Percentiles rank a stretch among this genome's conserved stretches.
Evolutionary conservation across 2,329 filamentous ascomycete species (phyloP).

Genomic region (Septoria petroselini): DNA sequence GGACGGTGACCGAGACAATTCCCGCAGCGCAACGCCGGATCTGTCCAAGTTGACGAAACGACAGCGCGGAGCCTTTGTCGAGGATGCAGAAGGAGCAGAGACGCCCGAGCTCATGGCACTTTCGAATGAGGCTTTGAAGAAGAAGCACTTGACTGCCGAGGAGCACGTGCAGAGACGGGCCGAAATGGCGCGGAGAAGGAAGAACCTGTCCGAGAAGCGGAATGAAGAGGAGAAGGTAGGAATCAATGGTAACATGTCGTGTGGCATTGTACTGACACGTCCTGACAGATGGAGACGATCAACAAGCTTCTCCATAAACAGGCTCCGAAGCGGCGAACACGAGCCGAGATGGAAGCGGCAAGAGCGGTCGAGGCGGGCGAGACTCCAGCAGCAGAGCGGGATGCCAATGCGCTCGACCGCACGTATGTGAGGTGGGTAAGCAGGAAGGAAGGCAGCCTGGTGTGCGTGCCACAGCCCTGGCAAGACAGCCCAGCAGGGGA

Average conservation of each 20-base stretch:
- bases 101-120: slow-evolving; percentile 45
- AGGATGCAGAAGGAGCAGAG: slow-evolving; percentile 35
- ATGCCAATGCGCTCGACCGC: slow-evolving; percentile 43
- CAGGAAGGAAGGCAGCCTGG: slow-evolving; percentile 39
- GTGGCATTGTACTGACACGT: slow-evolving; percentile 2
- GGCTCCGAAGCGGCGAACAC: slow-evolving; percentile 62
- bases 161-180: slow-evolving; percentile 70
- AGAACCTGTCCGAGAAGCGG: slow-evolving; percentile 73
- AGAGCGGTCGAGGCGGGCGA: slow-evolving; percentile 45
- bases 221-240: slow-evolving; percentile 72
- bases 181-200: slow-evolving; percentile 70
- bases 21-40: slow-evolving; percentile 59
- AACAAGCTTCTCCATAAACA: slow-evolving; percentile 86
- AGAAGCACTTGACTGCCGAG: slow-evolving; percentile 69
- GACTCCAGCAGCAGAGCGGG: slow-evolving; percentile 47
- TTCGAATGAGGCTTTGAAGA: slow-evolving; percentile 67
- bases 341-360: slow-evolving; percentile 48
- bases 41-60: slow-evolving; percentile 65
- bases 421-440: slow-evolving; percentile 69
- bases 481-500: slow-evolving; percentile 10
- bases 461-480: slow-evolving; percentile 12
- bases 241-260: neutral
- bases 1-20: slow-evolving; percentile 52
- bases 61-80: slow-evolving; percentile 59
- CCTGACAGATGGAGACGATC: slow-evolving; percentile 77